Percentiles rank a stretch among this genome's conserved stretches.
Conservation (phyloP, 1,284 basidiomycete genomes). For the Earliella scabrosa region DNA sequence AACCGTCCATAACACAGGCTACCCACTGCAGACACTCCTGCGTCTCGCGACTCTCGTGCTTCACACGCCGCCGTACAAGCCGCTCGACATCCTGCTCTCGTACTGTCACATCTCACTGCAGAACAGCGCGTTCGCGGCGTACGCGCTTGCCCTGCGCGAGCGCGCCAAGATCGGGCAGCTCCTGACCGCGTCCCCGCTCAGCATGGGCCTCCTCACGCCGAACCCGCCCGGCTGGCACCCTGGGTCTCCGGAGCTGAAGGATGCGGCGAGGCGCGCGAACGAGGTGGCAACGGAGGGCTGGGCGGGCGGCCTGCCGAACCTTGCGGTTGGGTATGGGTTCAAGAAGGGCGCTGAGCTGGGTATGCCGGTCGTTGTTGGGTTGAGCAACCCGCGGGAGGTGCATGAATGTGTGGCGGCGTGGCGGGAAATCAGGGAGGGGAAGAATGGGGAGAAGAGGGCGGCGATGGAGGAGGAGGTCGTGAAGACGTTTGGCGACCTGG, state of each 20-base stretch:
- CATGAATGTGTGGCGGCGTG: slow-evolving; percentile 74
- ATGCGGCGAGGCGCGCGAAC: slow-evolving; percentile 44
- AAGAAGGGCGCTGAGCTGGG: slow-evolving; percentile 47
- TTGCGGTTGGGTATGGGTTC: slow-evolving; percentile 79
- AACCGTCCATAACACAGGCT: too few species aligned
- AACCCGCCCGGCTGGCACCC: slow-evolving; percentile 87
- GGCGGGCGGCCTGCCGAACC: slow-evolving; percentile 60
- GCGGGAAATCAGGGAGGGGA: slow-evolving; percentile 55
- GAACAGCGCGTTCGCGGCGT: slow-evolving; percentile 70
- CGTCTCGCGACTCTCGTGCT: slow-evolving; percentile 80
- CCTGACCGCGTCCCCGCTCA: slow-evolving; percentile 87
- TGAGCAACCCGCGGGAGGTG: slow-evolving; percentile 73
- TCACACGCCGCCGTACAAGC: slow-evolving; percentile 63
- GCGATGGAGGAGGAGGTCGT: slow-evolving; percentile 53
- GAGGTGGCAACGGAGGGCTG: slow-evolving; percentile 34
- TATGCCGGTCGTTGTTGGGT: slow-evolving; percentile 77
- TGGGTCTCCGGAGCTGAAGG: slow-evolving; percentile 57
- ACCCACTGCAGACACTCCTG: slow-evolving; percentile 88
- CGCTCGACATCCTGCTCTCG: slow-evolving; percentile 82
- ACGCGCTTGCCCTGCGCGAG: slow-evolving; percentile 60
- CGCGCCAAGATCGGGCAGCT: slow-evolving; percentile 75
- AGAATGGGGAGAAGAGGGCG: slow-evolving; percentile 43
- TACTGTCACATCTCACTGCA: slow-evolving; percentile 91
- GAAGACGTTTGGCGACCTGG: slow-evolving; percentile 43
- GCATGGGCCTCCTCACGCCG: slow-evolving; percentile 87